Evolutionary conservation across 345 rosid genomes (phyloP).

Genomic region (Ceriops zippeliana): DNA sequence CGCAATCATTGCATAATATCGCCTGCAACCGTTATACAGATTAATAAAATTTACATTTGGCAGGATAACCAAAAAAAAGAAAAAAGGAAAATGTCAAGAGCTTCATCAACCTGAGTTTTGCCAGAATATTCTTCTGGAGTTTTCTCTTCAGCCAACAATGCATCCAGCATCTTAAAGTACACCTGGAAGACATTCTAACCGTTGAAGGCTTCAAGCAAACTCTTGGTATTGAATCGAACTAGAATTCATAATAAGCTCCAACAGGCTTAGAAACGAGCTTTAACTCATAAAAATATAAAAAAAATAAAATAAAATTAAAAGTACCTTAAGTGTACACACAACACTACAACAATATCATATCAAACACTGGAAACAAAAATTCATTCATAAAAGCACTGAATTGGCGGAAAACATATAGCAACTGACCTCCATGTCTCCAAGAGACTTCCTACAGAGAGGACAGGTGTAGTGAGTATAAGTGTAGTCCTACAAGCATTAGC

Average conservation of each 20-base stretch:
- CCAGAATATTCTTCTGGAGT: constrained; percentile 61
- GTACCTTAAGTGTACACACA: neutral
- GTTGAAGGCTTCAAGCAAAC: neutral
- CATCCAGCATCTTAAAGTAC: constrained; percentile 76
- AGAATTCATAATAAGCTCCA: neutral
- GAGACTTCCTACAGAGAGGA: constrained; percentile 89
- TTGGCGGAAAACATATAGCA: neutral
- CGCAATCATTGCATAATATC: constrained; percentile 68
- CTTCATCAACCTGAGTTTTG: constrained; percentile 57
- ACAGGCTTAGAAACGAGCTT: neutral
- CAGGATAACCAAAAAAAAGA: neutral
- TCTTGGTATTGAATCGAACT: neutral
- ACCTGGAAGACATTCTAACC: constrained; percentile 42
- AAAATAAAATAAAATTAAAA: neutral
- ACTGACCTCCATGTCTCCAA: constrained; percentile 90
- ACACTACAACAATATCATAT: no score
- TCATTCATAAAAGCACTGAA: no score
- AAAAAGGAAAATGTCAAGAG: neutral
- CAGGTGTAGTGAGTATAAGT: constrained; percentile 70
- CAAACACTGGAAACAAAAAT: no score
- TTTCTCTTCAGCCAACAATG: constrained; percentile 64
- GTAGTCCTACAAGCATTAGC: constrained; percentile 54
- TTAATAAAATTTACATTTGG: neutral
- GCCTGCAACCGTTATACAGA: constrained; percentile 33
- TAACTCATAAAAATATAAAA: neutral